Percentiles rank a stretch among this genome's conserved stretches.
These are phyloP conservation scores for Penicillium manginii DNA, from an alignment of 495 filamentous ascomycete species.

Conservation along the genomic window DNA sequence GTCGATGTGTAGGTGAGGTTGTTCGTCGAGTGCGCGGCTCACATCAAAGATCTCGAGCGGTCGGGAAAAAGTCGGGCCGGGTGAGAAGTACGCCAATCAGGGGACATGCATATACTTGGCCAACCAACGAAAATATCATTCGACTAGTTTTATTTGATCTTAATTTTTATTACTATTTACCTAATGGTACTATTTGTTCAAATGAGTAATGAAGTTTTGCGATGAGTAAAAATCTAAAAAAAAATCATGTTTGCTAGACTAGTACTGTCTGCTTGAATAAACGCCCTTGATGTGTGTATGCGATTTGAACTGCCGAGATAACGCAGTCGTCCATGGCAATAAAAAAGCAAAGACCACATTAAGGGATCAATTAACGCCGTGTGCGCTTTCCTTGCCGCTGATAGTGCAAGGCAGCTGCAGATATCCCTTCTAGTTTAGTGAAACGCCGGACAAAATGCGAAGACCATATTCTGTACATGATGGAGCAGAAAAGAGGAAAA, in stretches of 20 bases:
- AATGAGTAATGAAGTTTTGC: not conserved
- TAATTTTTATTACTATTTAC: not conserved
- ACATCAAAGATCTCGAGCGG: conserved; percentile 31
- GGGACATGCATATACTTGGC: no score
- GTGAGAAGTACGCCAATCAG: not conserved
- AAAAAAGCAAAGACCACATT: not conserved
- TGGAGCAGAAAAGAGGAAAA: conserved; percentile 14
- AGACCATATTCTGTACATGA: conserved; percentile 25
- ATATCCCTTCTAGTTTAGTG: conserved; percentile 35
- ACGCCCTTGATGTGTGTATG: conserved; percentile 29
- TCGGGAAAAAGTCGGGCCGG: conserved; percentile 32
- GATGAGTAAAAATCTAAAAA: conserved; percentile 15
- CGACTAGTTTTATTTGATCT: not conserved
- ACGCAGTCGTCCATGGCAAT: conserved; percentile 2
- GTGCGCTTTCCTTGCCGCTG: conserved; percentile 16
- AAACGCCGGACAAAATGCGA: conserved; percentile 32
- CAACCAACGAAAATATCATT: no score
- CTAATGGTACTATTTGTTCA: not conserved
- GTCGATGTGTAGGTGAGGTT: conserved; percentile 18
- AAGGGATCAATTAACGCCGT: conserved; percentile 29
- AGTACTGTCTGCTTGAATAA: conserved; percentile 2
- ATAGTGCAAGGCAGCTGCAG: conserved; percentile 11
- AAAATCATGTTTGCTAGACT: conserved; percentile 17
- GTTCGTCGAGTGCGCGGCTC: conserved; percentile 15
- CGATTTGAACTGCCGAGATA: conserved; percentile 30